These are phyloP conservation scores for Cylindrodendrum hubeiense DNA, from an alignment of 2,329 filamentous ascomycete genomes.

Conservation along the genomic window DNA sequence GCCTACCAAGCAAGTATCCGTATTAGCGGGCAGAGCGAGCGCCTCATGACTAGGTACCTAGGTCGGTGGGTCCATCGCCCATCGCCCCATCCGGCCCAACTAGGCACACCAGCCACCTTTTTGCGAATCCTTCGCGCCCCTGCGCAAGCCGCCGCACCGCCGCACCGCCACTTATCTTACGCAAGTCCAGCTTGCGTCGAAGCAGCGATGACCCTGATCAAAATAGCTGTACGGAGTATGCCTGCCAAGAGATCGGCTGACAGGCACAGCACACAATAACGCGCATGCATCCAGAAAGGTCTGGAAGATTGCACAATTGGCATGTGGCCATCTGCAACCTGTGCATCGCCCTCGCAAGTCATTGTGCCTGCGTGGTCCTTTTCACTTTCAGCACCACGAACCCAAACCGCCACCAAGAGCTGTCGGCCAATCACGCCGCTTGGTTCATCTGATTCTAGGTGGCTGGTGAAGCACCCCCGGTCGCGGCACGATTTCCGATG, in stretches of 20 bases:
- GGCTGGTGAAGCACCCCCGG: conserved; percentile 27
- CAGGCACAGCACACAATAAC: neutral
- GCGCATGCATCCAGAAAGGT: neutral
- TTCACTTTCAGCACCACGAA: conserved; percentile 2
- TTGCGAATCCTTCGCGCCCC: conserved; percentile 10
- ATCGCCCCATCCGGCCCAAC: neutral
- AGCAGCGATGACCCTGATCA: neutral
- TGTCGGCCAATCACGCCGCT: conserved; percentile 15
- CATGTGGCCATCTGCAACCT: conserved; percentile 1
- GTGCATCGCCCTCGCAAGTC: neutral
- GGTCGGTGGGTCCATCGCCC: neutral
- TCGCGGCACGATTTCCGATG: conserved; percentile 6
- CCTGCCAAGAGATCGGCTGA: neutral
- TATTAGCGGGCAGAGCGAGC: conserved; percentile 1
- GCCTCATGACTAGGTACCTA: conserved; percentile 13
- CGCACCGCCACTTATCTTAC: conserved; percentile 27
- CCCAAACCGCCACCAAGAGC: conserved; percentile 2
- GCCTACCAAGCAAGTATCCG: no score
- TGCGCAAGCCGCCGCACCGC: neutral
- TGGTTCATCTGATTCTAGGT: conserved; percentile 4
- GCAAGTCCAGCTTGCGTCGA: conserved; percentile 15
- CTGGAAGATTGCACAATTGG: neutral
- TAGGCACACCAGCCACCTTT: conserved; percentile 25
- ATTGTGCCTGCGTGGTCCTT: neutral
- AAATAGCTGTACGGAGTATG: conserved; percentile 6